phyloP scores from a whole-genome alignment of 2,329 filamentous ascomycete genomes.

The Raffaelea arxii region DNA sequence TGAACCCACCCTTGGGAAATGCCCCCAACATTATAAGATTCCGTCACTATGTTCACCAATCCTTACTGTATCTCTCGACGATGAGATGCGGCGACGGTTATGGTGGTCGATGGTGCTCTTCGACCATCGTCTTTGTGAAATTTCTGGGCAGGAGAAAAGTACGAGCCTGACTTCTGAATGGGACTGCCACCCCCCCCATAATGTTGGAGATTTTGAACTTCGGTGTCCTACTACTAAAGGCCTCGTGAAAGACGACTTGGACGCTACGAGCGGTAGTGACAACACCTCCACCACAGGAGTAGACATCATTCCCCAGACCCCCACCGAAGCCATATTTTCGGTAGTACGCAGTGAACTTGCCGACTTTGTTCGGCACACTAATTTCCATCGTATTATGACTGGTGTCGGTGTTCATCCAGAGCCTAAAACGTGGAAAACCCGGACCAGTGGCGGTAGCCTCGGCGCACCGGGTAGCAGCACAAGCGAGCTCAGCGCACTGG shows the following conservation, averaged over 20 bases:
- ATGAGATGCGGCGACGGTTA: conserved; percentile 49
- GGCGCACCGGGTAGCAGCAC: no score
- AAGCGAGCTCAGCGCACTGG: conserved; percentile 24
- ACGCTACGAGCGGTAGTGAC: not conserved
- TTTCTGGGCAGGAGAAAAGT: conserved; percentile 29
- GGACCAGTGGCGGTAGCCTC: no score
- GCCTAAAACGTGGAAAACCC: conserved; percentile 8
- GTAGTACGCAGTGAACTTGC: conserved; percentile 30
- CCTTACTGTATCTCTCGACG: conserved; percentile 40
- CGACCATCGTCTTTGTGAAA: conserved; percentile 45
- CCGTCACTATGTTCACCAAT: no score
- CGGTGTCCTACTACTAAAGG: conserved; percentile 20
- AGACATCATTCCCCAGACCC: conserved; percentile 8
- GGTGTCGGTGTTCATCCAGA: conserved; percentile 24
- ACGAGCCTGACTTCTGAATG: conserved; percentile 23
- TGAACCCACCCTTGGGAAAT: conserved; percentile 29
- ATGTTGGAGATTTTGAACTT: conserved; percentile 36
- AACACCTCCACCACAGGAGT: not conserved
- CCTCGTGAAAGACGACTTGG: conserved; percentile 1
- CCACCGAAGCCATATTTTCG: conserved; percentile 32
- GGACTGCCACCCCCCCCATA: conserved; percentile 33
- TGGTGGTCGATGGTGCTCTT: conserved; percentile 53
- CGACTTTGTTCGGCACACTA: conserved; percentile 24
- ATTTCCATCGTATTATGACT: conserved; percentile 15
- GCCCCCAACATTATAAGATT: conserved; percentile 25